phyloP scores from a whole-genome alignment of 805 yeast genomes.

The Wickerhamiella dianesei region DNA sequence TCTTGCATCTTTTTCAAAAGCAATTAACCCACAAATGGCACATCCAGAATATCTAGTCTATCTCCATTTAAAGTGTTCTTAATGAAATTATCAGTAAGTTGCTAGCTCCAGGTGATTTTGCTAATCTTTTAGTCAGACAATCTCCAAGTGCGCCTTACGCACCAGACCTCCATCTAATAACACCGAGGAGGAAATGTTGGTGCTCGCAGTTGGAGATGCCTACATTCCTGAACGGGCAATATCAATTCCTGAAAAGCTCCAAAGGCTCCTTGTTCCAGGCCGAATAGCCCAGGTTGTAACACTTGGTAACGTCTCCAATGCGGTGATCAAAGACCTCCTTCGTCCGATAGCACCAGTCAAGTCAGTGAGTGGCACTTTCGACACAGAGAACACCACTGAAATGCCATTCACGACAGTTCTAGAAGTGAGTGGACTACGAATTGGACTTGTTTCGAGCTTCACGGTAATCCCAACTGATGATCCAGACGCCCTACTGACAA shows the following conservation, averaged over 20 bases:
- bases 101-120: too few species aligned
- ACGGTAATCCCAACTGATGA: slow-evolving; percentile 75
- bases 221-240: slow-evolving; percentile 79
- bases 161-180: neutral
- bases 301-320: slow-evolving; percentile 66
- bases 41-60: too few species aligned
- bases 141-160: too few species aligned
- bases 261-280: slow-evolving; percentile 65
- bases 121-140: too few species aligned
- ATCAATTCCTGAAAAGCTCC: slow-evolving; percentile 41
- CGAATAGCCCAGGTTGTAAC: slow-evolving; percentile 76
- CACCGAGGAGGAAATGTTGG: slow-evolving; percentile 34
- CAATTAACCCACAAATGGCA: too few species aligned
- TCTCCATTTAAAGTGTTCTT: too few species aligned
- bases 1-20: too few species aligned
- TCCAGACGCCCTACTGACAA: slow-evolving; percentile 64
- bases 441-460: slow-evolving; percentile 79
- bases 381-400: slow-evolving; percentile 30
- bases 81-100: too few species aligned
- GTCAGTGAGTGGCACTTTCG: slow-evolving; percentile 74
- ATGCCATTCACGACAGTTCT: slow-evolving; percentile 55
- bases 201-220: slow-evolving; percentile 77
- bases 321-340: slow-evolving; percentile 48
- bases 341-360: slow-evolving; percentile 51
- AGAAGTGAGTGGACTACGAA: slow-evolving; percentile 52